Evolutionary conservation across 2,329 filamentous ascomycete genomes (phyloP).

Genomic region (Alternaria viburni): DNA sequence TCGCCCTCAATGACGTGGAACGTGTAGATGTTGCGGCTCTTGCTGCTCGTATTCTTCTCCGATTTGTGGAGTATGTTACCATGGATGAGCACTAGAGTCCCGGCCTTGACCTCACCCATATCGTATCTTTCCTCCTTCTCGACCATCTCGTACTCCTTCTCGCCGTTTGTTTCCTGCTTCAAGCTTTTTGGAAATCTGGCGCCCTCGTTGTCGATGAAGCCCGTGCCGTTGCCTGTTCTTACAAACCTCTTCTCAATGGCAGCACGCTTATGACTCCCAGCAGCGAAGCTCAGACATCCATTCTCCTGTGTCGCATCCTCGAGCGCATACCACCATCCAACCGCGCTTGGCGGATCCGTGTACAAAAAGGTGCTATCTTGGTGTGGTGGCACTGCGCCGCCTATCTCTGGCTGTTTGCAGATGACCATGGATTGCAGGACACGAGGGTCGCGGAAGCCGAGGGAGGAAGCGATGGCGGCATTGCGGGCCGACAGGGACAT

Average conservation of each 20-base stretch:
- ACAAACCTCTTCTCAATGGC: slow-evolving; percentile 78
- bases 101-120: slow-evolving; percentile 86
- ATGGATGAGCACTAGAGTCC: slow-evolving; percentile 90
- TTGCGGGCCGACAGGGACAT: slow-evolving; percentile 62
- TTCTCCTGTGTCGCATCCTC: slow-evolving; percentile 89
- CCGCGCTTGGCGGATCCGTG: slow-evolving; percentile 83
- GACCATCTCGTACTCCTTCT: slow-evolving; percentile 29
- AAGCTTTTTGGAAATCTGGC: slow-evolving; percentile 62
- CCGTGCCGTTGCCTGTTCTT: slow-evolving; percentile 58
- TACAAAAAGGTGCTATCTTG: slow-evolving; percentile 94
- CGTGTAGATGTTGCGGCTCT: slow-evolving; percentile 93
- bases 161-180: slow-evolving; percentile 51
- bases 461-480: slow-evolving; percentile 68
- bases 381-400: slow-evolving; percentile 86
- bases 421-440: slow-evolving; percentile 96
- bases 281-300: slow-evolving; percentile 85
- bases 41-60: slow-evolving; percentile 84
- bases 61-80: slow-evolving; percentile 96
- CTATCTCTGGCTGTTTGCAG: slow-evolving; percentile 97
- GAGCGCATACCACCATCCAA: slow-evolving; percentile 97
- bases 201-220: slow-evolving; percentile 68
- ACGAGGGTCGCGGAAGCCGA: slow-evolving; percentile 78
- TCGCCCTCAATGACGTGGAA: slow-evolving; percentile 95
- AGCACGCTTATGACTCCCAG: slow-evolving; percentile 78
- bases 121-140: slow-evolving; percentile 67